These are phyloP conservation scores for Aeminium ludgeri DNA, from an alignment of 495 filamentous ascomycete species.

Conservation along the genomic window DNA sequence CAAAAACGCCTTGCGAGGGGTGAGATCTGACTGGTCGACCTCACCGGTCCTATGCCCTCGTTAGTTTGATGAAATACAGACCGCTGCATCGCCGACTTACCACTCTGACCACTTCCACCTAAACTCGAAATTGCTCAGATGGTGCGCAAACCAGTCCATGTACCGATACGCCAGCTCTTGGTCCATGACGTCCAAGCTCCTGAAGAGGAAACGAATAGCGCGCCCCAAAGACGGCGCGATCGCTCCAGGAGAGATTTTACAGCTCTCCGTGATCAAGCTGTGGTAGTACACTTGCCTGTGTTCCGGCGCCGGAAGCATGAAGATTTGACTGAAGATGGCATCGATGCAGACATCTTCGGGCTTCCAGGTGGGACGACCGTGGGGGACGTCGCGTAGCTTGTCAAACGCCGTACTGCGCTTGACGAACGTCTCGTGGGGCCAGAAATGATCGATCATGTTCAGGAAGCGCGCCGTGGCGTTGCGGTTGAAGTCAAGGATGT, in stretches of 20 bases:
- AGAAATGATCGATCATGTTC: conserved; percentile 91
- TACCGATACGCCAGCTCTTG: conserved; percentile 75
- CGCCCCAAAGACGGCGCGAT: conserved; percentile 90
- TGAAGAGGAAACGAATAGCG: conserved; percentile 83
- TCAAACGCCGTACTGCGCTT: conserved; percentile 87
- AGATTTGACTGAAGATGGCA: conserved; percentile 87
- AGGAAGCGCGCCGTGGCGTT: conserved; percentile 71
- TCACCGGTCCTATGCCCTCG: conserved; percentile 70
- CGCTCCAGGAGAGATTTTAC: conserved; percentile 85
- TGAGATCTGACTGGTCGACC: conserved; percentile 52
- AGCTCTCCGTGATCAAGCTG: conserved; percentile 79
- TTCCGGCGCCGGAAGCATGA: conserved; percentile 69
- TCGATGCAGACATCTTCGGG: conserved; percentile 95
- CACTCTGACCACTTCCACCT: conserved; percentile 99
- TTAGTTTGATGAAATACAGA: too few species aligned
- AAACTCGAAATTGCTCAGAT: conserved; percentile 96
- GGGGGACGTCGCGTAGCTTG: conserved; percentile 57
- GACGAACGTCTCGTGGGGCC: conserved; percentile 70
- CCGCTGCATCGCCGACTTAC: conserved; percentile 33
- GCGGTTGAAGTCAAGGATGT: conserved; percentile 83
- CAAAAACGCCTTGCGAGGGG: conserved; percentile 88
- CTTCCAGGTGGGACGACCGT: conserved; percentile 73
- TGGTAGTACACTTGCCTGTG: conserved; percentile 97
- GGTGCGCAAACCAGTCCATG: conserved; percentile 94
- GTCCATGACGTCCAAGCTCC: conserved; percentile 63